phyloP scores from a whole-genome alignment of 1,139 yeast genomes.

The Pichia sp. region DNA sequence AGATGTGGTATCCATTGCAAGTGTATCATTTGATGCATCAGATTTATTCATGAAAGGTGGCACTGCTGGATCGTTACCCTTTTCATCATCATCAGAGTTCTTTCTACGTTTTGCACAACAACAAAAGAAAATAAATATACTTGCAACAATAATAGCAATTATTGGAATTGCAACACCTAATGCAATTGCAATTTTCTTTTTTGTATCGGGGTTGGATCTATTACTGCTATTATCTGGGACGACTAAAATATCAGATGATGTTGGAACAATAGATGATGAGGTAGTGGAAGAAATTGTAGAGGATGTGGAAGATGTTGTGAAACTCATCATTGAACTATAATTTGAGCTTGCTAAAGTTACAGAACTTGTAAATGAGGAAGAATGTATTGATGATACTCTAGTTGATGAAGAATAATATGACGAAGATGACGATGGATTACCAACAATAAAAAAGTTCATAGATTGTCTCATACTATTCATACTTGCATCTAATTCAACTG shows the following conservation, averaged over 20 bases:
- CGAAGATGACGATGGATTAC: conserved; percentile 15
- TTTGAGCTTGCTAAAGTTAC: conserved; percentile 7
- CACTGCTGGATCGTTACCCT: conserved; percentile 20
- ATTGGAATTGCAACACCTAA: conserved; percentile 83
- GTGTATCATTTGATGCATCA: conserved; percentile 6
- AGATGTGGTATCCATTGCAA: conserved; percentile 29
- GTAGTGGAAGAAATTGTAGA: background rate
- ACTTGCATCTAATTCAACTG: conserved; percentile 49
- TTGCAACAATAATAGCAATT: conserved; percentile 41
- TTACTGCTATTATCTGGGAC: conserved; percentile 7
- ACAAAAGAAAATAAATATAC: conserved; percentile 51
- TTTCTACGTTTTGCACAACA: conserved; percentile 43
- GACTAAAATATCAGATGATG: conserved; percentile 15
- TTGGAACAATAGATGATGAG: conserved; percentile 11
- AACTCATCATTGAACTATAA: background rate
- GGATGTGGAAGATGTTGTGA: background rate
- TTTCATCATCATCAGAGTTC: conserved; percentile 21
- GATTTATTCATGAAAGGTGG: conserved; percentile 32
- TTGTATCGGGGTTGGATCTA: conserved; percentile 22
- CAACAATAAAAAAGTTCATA: conserved; percentile 44
- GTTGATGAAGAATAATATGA: conserved; percentile 10
- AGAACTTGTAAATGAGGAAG: conserved; percentile 17
- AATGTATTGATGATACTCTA: conserved; percentile 13
- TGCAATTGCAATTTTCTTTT: conserved; percentile 66
- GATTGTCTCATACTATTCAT: conserved; percentile 36